A percentile compares a stretch with the other conserved stretches of the same genome.
These are phyloP conservation scores for Ophiostoma novo-ulmi DNA, from an alignment of 2,329 filamentous ascomycete species.

Conservation along the genomic window DNA sequence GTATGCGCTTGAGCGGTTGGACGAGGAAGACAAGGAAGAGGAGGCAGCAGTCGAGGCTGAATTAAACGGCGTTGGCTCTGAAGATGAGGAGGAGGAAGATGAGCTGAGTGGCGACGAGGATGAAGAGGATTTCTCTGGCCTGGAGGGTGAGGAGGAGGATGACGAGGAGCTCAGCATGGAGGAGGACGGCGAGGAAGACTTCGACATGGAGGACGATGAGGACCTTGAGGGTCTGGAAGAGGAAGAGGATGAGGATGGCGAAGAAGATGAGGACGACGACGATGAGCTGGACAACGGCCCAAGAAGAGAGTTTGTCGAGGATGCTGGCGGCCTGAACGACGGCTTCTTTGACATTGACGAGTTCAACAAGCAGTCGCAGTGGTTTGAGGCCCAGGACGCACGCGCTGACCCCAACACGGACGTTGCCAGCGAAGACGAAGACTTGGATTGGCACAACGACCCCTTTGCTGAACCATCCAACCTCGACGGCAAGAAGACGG, in stretches of 20 bases:
- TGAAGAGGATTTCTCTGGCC: constrained; percentile 30
- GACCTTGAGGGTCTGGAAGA: constrained; percentile 28
- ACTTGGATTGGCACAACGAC: constrained; percentile 76
- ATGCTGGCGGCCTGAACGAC: constrained; percentile 85
- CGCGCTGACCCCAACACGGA: constrained; percentile 70
- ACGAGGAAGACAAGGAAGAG: constrained; percentile 39
- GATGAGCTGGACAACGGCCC: constrained; percentile 47
- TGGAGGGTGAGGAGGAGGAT: constrained; percentile 28
- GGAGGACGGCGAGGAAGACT: constrained; percentile 30
- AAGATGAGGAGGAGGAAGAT: constrained; percentile 30
- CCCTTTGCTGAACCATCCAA: constrained; percentile 48
- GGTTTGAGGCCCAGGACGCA: constrained; percentile 79
- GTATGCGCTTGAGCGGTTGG: constrained; percentile 45
- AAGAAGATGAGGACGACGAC: constrained; percentile 40
- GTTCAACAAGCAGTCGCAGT: constrained; percentile 91
- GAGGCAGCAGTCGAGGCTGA: constrained; percentile 33
- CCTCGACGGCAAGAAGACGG: constrained; percentile 22
- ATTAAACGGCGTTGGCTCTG: constrained; percentile 28
- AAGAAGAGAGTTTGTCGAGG: constrained; percentile 57
- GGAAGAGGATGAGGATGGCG: constrained; percentile 31
- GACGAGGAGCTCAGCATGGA: constrained; percentile 29
- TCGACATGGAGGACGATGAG: constrained; percentile 35
- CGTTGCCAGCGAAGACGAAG: constrained; percentile 70
- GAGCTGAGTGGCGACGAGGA: constrained; percentile 31
- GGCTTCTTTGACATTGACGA: constrained; percentile 97